Base-by-base conservation (phyloP, 140 eudicot species). In the Erigeron philadelphicus region DNA sequence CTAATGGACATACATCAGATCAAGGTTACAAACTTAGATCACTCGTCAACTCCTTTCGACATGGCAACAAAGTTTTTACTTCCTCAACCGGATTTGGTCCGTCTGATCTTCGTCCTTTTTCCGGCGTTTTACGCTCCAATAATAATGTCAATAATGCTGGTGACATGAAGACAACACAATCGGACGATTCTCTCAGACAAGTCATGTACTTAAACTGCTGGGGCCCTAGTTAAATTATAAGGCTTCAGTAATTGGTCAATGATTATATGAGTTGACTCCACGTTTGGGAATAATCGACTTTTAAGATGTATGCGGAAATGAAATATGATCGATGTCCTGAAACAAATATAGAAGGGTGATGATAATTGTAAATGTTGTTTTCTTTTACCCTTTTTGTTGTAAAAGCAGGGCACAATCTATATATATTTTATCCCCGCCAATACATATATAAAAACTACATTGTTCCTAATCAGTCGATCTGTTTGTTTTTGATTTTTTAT, bases 191-290 rank as follows among this genome's bases (percentile, higher is more conserved):
- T 15, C 71, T 87, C 63, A 77, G 78, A 62, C 86, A 82, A 59
- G 87, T 85, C 19, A 85, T 85, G 90, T 79, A 85, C 53, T 19
- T 76, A 61, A 82, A 74, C 71, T 82, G 85, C 50, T 85, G 85
- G 88, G 87, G 87, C 3, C 85, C 82, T 11, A 75, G 83, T 56
- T 83, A 41, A 42, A 57, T 70, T 40, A 40, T 61, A 10, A 42
- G 8, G 21, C 15, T 17, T 10, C 1, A 8, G n/a, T 58, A n/a
- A n/a, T n/a, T 11, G 55, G 46, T 52, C 46, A 59, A 25, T 8
- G 43, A 70, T 70, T n/a, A 70, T 58, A 57, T 7, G 42, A 69
- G 55, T 56, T 74, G 63, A 61, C 49, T 61, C 21, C 8, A 3
- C 10, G 67, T 38, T 50, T 42, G 57, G 71, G 52, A 72, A 41